These are phyloP conservation scores for Madurella mycetomatis DNA, from an alignment of 2,329 filamentous ascomycete species.

Conservation along the genomic window DNA sequence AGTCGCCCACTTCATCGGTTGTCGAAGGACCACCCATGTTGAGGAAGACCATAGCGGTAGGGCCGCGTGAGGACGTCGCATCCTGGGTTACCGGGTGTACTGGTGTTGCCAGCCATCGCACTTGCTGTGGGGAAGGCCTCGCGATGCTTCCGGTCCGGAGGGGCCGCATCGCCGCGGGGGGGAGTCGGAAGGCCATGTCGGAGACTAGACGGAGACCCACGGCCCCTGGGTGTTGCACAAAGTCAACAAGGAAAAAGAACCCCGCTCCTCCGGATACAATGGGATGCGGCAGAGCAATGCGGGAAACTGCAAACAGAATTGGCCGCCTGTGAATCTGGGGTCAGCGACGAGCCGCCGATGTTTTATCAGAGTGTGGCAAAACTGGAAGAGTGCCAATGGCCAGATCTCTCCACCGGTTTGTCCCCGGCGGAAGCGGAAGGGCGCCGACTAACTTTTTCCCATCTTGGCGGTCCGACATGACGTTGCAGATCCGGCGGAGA, in stretches of 20 bases:
- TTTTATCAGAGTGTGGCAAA: conserved; percentile 5
- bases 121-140: conserved; percentile 34
- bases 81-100: conserved; percentile 78
- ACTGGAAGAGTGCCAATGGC: conserved; percentile 3
- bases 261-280: no score
- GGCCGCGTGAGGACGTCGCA: conserved; percentile 64
- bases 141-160: conserved; percentile 28
- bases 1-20: conserved; percentile 80
- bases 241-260: no score
- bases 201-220: neutral
- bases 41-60: conserved; percentile 96
- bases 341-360: neutral
- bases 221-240: neutral
- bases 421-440: neutral
- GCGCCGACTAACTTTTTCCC: conserved; percentile 7
- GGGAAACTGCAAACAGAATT: no score
- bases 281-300: no score
- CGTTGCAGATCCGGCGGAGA: conserved; percentile 6
- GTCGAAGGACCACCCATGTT: conserved; percentile 98
- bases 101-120: conserved; percentile 50
- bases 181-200: conserved; percentile 39
- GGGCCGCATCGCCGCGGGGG: conserved; percentile 26
- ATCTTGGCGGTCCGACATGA: conserved; percentile 14
- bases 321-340: neutral
- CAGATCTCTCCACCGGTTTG: conserved; percentile 2